Base-by-base conservation (phyloP, 331 rosid genomes). In the Rosa hybrid region DNA sequence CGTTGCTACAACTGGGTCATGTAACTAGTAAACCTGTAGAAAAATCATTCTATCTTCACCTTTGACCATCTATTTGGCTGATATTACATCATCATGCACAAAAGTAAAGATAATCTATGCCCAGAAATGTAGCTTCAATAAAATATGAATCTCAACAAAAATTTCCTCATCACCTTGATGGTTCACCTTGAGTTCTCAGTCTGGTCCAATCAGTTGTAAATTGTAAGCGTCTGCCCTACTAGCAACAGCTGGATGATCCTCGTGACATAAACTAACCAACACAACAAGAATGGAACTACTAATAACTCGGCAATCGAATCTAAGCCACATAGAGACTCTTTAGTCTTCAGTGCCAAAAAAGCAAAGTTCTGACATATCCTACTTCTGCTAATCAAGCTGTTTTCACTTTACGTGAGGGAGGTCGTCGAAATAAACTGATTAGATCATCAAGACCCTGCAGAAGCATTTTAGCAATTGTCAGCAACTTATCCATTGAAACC, bases 361-460 rank as follows among this genome's bases (percentile, higher is more conserved):
- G 51, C 2, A 27, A n/a, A 60, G 23, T 72, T 57, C 41, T 13
- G 62, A 75, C 60, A 60, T 54, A 73, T 86, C 81, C 85, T 34
- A 77, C 69, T 73, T 39, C 30, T 3, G 9, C 79, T 68, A 48
- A 80, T 84, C 86, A 93, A 20, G 97, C 97, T 64, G 98, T 90
- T 89, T 96, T 96, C 85, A 93, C 90, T 86, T 96, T 96, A 42
- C 98, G 88, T 39, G 98, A 89, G 23, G 99, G 95, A 67, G 99
- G 97, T 77, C 97, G 88, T 78, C 99, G 90, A 83, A 96, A 96
- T 78, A 96, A 77, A 80, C 98, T 91, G 81, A 96, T 93, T 82
- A 96, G 85, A 89, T 96, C 99, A 81, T 96, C 99, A 69, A 96
- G 97, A 81, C 98, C 99, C 99, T 93, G 90, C 73, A 86, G 51